These are phyloP conservation scores for Piper longum DNA, from an alignment of 164 flowering plant genomes.

Conservation along the genomic window DNA sequence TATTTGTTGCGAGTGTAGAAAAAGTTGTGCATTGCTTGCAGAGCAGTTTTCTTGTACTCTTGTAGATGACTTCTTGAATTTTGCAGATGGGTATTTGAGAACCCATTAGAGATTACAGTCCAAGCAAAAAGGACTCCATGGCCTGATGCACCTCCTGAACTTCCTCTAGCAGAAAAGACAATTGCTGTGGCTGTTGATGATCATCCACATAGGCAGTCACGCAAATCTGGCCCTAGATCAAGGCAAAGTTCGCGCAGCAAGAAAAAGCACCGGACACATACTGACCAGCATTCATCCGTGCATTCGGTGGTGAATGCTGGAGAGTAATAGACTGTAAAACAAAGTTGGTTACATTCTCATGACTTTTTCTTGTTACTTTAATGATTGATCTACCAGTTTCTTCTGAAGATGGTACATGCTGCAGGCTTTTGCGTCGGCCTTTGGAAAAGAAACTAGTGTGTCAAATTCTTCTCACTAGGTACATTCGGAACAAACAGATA, in stretches of 20 bases:
- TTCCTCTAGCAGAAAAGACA: slow-evolving; percentile 33
- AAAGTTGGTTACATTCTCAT: neutral
- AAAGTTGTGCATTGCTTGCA: neutral
- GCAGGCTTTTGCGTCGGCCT: neutral
- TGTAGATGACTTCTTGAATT: neutral
- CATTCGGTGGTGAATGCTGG: slow-evolving; percentile 13
- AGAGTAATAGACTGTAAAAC: slow-evolving; percentile 6
- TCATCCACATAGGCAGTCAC: slow-evolving; percentile 22
- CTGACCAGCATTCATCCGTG: slow-evolving; percentile 25
- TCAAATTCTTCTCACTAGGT: neutral
- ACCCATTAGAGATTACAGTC: slow-evolving; percentile 82
- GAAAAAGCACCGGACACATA: slow-evolving; percentile 45
- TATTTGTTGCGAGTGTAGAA: too few relatives aligned
- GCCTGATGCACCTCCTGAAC: slow-evolving; percentile 93
- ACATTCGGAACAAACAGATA: neutral
- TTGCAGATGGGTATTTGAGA: slow-evolving; percentile 78
- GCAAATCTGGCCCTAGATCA: slow-evolving; percentile 34
- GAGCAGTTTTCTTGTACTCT: neutral
- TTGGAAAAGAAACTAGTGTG: neutral
- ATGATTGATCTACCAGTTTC: too few relatives aligned
- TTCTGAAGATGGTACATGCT: too few relatives aligned
- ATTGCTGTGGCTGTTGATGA: slow-evolving; percentile 20
- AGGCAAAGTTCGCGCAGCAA: slow-evolving; percentile 48
- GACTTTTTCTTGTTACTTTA: neutral
- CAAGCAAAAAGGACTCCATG: slow-evolving; percentile 92